Conservation (phyloP, 176 grass and related monocot species). For the Ampelocalamus luodianensis region DNA sequence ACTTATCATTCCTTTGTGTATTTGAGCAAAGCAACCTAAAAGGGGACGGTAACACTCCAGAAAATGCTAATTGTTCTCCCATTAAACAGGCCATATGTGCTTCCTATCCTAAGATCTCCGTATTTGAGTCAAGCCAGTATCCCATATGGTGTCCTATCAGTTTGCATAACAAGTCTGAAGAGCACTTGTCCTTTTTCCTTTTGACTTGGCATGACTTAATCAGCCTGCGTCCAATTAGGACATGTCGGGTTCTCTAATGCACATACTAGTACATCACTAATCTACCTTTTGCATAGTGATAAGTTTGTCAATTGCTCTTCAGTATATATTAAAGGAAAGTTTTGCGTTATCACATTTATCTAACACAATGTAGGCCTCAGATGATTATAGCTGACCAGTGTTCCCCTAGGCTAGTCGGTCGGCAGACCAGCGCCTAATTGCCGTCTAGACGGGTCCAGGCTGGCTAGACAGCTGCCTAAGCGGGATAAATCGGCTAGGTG, state of each 20-base stretch:
- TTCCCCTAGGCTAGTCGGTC: no score
- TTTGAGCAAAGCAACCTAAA: not conserved
- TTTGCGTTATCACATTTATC: slow-evolving; percentile 5
- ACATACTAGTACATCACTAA: not conserved
- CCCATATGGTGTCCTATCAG: not conserved
- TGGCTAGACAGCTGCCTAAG: no score
- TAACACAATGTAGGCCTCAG: not conserved
- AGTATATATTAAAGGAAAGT: not conserved
- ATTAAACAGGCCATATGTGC: not conserved
- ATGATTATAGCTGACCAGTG: not conserved
- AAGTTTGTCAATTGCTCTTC: slow-evolving; percentile 4
- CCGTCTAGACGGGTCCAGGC: no score
- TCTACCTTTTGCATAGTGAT: not conserved
- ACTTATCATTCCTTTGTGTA: slow-evolving; percentile 7
- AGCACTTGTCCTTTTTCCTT: not conserved
- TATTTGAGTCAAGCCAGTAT: not conserved
- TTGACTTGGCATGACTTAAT: not conserved
- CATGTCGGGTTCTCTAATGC: not conserved
- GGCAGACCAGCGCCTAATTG: no score
- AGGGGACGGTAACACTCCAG: not conserved
- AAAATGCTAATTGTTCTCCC: slow-evolving; percentile 8
- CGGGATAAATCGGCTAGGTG: no score
- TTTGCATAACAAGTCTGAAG: slow-evolving; percentile 3
- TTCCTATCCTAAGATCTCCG: not conserved
- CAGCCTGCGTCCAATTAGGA: no score